Evolutionary conservation across 163 green algal genomes (phyloP), one percentile per base, ranked within the genome.

Genomic region (Scenedesmus sp.): DNA sequence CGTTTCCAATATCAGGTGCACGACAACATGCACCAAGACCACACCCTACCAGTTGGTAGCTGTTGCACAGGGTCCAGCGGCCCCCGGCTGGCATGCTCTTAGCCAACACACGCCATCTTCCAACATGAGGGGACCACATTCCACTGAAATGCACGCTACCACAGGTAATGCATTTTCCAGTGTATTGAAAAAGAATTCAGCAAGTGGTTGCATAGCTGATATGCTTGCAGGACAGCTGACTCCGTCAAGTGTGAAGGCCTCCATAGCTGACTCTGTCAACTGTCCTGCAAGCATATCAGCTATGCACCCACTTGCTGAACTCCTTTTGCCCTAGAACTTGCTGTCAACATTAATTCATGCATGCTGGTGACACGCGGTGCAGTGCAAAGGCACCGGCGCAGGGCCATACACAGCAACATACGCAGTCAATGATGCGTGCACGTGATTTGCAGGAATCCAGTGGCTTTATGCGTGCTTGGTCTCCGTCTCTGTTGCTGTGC

Each of bases 71-170:
- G 43, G 0, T 43, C 37, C 26, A 43, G 46, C 16, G 80, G 80
- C 40, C 3, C 80, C 22, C 24, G 44, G 43, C 33, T 85, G 44
- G 80, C 26, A 4, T 85, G 80, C 44, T 85, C 70, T n/a, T 22
- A 51, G 33, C 80, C 80, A 40, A 85, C 80, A 30, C 80, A 85
- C 56, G 44, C 80, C 30, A 35, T 44, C 44, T 85, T 85, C 30
- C 43, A 68, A 6, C 80, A 85, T 18, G 24, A 42, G 18, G 80
- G 43, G 13, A 85, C 43, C 44, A 65, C 24, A 0, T 68, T 44
- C 33, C 43, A 37, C 15, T 85, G 80, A 46, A 44, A 40, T 4
- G 56, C 80, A 43, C 80, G 80, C 4, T 85, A 85, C 33, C 80
- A 85, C 30, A 85, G 80, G 80, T 85, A 85, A 2, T 1, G 24